Conservation (phyloP, 805 yeast species). For the Pichia cephalocereana region DNA sequence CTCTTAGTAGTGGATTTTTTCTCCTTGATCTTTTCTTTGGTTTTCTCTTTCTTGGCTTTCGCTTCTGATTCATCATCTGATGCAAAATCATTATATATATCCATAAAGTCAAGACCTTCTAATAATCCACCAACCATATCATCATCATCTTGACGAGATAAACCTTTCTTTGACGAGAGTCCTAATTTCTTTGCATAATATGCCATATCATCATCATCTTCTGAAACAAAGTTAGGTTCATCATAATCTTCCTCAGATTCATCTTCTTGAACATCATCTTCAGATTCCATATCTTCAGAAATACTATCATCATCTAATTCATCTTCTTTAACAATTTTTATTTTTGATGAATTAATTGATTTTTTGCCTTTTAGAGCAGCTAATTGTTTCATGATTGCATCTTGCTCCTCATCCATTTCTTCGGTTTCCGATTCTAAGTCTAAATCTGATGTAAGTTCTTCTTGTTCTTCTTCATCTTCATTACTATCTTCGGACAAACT, state of each 20-base stretch:
- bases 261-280: slow-evolving; percentile 2
- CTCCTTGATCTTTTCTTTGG: slow-evolving; percentile 4
- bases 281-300: slow-evolving; percentile 1
- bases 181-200: slow-evolving; percentile 82
- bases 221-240: slow-evolving; percentile 3
- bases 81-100: slow-evolving; percentile 6
- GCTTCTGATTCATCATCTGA: slow-evolving; percentile 8
- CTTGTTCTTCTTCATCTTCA: slow-evolving; percentile 19
- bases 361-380: slow-evolving; percentile 30
- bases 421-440: slow-evolving; percentile 9
- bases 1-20: neutral
- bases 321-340: slow-evolving; percentile 15
- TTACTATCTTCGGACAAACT: slow-evolving; percentile 11
- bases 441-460: neutral
- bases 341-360: slow-evolving; percentile 11
- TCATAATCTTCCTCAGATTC: slow-evolving; percentile 13
- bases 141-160: slow-evolving; percentile 48
- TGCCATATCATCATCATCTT: slow-evolving; percentile 68
- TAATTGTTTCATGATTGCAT: slow-evolving; percentile 32
- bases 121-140: slow-evolving; percentile 74
- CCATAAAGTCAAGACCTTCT: slow-evolving; percentile 55
- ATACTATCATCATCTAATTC: slow-evolving; percentile 13
- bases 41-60: slow-evolving; percentile 2
- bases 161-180: slow-evolving; percentile 43
- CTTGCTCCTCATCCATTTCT: slow-evolving; percentile 4